These are phyloP conservation scores for Hansenula anomala DNA, from an alignment of 1,139 yeast genomes.

Conservation along the genomic window DNA sequence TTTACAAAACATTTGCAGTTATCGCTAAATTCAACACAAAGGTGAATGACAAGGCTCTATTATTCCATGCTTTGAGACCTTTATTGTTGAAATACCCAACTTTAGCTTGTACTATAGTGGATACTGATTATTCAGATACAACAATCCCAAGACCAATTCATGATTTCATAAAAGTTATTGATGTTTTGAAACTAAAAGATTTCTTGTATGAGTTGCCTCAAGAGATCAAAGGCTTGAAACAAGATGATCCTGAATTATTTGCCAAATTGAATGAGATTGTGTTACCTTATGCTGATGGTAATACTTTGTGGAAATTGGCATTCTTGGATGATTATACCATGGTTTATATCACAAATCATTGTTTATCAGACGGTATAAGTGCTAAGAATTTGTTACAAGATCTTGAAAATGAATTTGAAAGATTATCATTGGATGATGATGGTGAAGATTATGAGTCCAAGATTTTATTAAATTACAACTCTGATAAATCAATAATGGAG, in stretches of 20 bases:
- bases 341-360: slow-evolving; percentile 15
- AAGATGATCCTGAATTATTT: slow-evolving; percentile 7
- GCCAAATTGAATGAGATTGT: slow-evolving; percentile 7
- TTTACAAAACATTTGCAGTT: slow-evolving; percentile 16
- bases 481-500: slow-evolving; percentile 6
- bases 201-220: slow-evolving; percentile 10
- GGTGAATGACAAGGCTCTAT: slow-evolving; percentile 3
- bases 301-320: slow-evolving; percentile 14
- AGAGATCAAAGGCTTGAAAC: background rate
- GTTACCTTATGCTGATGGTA: slow-evolving; percentile 14
- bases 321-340: slow-evolving; percentile 13
- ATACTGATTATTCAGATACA: slow-evolving; percentile 14
- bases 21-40: slow-evolving; percentile 10
- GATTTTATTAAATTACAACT: slow-evolving; percentile 6
- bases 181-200: slow-evolving; percentile 9
- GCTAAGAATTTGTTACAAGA: slow-evolving; percentile 13
- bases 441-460: background rate
- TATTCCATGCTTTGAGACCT: slow-evolving; percentile 7
- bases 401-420: slow-evolving; percentile 7
- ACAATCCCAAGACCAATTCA: slow-evolving; percentile 11
- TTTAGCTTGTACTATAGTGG: slow-evolving; percentile 9
- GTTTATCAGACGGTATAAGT: slow-evolving; percentile 16
- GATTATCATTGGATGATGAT: too few relatives aligned
- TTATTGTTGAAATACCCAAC: slow-evolving; percentile 16
- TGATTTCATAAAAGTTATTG: slow-evolving; percentile 15